Evolutionary conservation across 768 basidiomycete species (phyloP), one percentile per base, ranked within the genome.

Genomic region (Mycena galericulata): DNA sequence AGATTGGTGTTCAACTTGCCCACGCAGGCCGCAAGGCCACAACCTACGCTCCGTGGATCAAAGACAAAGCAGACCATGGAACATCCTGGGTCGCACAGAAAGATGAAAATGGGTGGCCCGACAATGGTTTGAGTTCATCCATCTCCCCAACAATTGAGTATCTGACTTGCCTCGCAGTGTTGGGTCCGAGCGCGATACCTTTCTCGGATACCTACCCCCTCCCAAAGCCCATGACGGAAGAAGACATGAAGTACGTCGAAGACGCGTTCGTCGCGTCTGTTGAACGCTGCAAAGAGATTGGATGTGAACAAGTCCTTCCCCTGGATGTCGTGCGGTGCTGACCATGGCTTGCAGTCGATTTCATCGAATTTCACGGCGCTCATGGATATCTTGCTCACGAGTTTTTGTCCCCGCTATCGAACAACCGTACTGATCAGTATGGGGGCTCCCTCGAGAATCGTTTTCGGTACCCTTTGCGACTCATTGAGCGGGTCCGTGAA

Each of bases 361-460:
- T 90, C 74, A 89, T 92, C 41, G 91, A 94, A 75, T 72, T 94
- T 20, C 92, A 94, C 74, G 86, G 78, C 10, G 92, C 92, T 3
- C 92, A 94, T 74, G 92, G 83, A 22, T 91, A 91, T 74, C 85
- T 92, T n/a, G 34, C 90, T 1, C 87, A 89, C 75, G 75, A 81
- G 22, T 96, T 95, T 79, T 75, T 90, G 12, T 93, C 92, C 4
- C 94, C 94, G 1, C 76, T 94, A 32, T 91, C 90, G 17, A 95
- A 96, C 82, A 77, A 76, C 8, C 89, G 93, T 34, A 84, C 83
- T 9, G 95, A 96, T 77, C 46, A 65, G 38, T 94, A 91, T 74
- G 94, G 94, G 14, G 94, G 94, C 7, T 77, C 85, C 10, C 81
- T 95, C 38, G 88, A 89, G 71, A 94, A 95, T 81, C 88, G 94